These are phyloP conservation scores for Aurinia saxatilis DNA, from an alignment of 345 rosid species.

Conservation along the genomic window DNA sequence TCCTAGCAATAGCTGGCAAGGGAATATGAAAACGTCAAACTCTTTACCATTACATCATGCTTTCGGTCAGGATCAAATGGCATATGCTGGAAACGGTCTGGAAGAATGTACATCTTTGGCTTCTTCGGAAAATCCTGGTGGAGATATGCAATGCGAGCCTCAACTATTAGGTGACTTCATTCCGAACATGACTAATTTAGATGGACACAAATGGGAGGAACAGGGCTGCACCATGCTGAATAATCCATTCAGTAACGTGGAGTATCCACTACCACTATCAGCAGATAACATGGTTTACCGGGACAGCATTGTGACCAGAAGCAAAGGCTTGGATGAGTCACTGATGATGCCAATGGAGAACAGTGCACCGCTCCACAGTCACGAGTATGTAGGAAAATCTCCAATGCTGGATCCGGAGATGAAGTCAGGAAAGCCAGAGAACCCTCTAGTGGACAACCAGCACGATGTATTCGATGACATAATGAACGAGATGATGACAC, in stretches of 20 bases:
- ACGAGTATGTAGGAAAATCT: conserved; percentile 32
- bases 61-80: conserved; percentile 35
- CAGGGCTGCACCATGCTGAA: conserved; percentile 25
- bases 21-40: conserved; percentile 35
- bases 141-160: conserved; percentile 42
- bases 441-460: conserved; percentile 35
- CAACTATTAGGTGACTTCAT: conserved; percentile 36
- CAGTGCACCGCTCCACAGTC: conserved; percentile 24
- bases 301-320: conserved; percentile 6
- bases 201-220: conserved; percentile 49
- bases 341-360: conserved; percentile 30
- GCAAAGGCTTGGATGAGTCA: conserved; percentile 33
- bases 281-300: conserved; percentile 4
- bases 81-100: conserved; percentile 24
- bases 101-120: conserved; percentile 40
- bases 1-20: conserved; percentile 50
- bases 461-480: conserved; percentile 63
- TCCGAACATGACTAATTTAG: conserved; percentile 31
- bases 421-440: conserved; percentile 41
- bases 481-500: conserved; percentile 55
- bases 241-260: conserved; percentile 30
- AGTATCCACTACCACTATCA: conserved; percentile 18
- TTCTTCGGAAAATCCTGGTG: conserved; percentile 34
- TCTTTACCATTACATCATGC: conserved; percentile 36
- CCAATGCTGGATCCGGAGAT: conserved; percentile 29